A percentile compares a stretch with the other conserved stretches of the same genome.
Conservation (phyloP, 345 rosid genomes). For the Kandelia obovata region DNA sequence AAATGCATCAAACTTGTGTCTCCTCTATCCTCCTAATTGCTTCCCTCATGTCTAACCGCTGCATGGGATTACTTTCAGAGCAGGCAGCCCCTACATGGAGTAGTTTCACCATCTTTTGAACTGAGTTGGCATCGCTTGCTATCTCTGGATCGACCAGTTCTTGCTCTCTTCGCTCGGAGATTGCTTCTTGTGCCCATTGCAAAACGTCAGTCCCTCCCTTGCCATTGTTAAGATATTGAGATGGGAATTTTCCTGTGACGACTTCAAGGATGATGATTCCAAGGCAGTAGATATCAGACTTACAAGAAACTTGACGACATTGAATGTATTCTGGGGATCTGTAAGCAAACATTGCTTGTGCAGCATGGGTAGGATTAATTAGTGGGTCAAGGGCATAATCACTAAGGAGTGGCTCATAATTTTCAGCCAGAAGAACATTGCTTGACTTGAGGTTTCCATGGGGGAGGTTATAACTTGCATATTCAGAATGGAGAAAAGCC, state of each 20-base stretch:
- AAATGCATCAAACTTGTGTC: constrained; percentile 12
- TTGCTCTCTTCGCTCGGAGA: constrained; percentile 12
- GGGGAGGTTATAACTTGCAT: constrained; percentile 17
- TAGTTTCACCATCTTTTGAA: constrained; percentile 18
- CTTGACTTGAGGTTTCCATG: constrained; percentile 35
- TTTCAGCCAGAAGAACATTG: constrained; percentile 20
- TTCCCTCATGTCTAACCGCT: constrained; percentile 25
- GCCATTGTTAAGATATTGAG: constrained; percentile 27
- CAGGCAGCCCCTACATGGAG: constrained; percentile 21
- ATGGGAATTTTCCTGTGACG: constrained; percentile 30
- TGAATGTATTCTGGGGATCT: constrained; percentile 23
- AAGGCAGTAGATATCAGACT: constrained; percentile 26
- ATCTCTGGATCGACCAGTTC: constrained; percentile 30
- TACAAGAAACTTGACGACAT: constrained; percentile 9
- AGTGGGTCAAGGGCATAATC: constrained; percentile 32
- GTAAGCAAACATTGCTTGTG: constrained; percentile 27
- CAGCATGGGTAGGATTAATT: constrained; percentile 10
- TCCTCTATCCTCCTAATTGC: constrained; percentile 26
- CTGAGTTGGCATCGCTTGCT: constrained; percentile 3
- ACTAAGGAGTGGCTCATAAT: constrained; percentile 13
- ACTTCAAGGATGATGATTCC: constrained; percentile 29
- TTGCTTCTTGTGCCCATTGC: constrained; percentile 18
- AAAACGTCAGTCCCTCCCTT: constrained; percentile 31
- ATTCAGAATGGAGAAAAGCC: constrained; percentile 15
- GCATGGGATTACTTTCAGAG: constrained; percentile 5